Conservation (phyloP, 768 basidiomycete species). For the Phlegmacium glaucopus region DNA sequence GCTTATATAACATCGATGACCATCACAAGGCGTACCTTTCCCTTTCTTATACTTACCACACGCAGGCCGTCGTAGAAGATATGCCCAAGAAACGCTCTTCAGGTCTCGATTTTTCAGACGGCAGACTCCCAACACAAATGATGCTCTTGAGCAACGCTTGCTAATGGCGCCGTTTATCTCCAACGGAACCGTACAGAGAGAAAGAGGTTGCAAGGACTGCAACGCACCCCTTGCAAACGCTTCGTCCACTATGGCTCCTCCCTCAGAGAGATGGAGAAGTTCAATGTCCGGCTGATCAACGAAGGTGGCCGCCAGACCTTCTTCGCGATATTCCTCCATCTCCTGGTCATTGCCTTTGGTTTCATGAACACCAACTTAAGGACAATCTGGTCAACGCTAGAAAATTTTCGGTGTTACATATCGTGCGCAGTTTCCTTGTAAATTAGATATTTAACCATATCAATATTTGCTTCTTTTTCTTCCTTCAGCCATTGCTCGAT, state of each 20-base stretch:
- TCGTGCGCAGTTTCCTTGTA: constrained; percentile 47
- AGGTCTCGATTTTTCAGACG: constrained; percentile 68
- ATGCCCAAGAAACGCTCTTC: constrained; percentile 48
- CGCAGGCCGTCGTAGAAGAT: constrained; percentile 36
- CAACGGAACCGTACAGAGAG: constrained; percentile 63
- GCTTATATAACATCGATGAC: too few species aligned
- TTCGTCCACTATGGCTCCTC: too few species aligned
- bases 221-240: constrained; percentile 27
- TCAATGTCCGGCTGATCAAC: constrained; percentile 89
- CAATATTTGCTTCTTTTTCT: too few species aligned
- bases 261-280: constrained; percentile 8
- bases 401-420: constrained; percentile 72
- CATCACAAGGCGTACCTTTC: too few species aligned
- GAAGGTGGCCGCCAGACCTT: constrained; percentile 81
- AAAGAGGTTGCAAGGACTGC: constrained; percentile 78
- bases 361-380: constrained; percentile 69
- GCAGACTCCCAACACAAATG: constrained; percentile 49
- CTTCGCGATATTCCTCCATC: constrained; percentile 79
- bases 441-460: neutral
- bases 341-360: constrained; percentile 74
- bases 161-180: constrained; percentile 32
- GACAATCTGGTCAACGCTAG: constrained; percentile 74
- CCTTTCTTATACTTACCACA: too few species aligned
- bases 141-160: constrained; percentile 44
- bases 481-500: constrained; percentile 72